These are phyloP conservation scores for Collybiopsis confluens DNA, from an alignment of 768 basidiomycete species.

Conservation along the genomic window DNA sequence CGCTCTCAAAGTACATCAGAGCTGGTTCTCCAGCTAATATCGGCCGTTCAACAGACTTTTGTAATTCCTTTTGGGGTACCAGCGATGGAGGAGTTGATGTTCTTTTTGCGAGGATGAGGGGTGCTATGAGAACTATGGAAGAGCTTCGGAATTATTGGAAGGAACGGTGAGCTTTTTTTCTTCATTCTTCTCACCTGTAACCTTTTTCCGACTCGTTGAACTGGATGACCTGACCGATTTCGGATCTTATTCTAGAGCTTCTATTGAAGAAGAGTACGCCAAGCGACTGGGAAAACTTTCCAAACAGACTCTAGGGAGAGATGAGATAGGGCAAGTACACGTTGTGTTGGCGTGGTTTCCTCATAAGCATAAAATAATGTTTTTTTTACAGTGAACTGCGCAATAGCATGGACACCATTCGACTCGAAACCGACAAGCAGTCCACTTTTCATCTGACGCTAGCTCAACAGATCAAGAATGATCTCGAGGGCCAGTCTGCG, in stretches of 20 bases:
- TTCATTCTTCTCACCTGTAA: too few relatives aligned
- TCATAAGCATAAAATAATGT: too few relatives aligned
- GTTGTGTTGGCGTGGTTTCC: not conserved
- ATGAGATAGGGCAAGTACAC: conserved; percentile 85
- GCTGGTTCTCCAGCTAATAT: conserved; percentile 43
- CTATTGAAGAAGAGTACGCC: conserved; percentile 94
- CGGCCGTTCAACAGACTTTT: conserved; percentile 74
- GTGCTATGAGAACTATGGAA: conserved; percentile 81
- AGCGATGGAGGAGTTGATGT: conserved; percentile 89
- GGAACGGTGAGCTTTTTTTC: conserved; percentile 87
- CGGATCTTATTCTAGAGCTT: conserved; percentile 45
- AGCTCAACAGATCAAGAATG: conserved; percentile 68
- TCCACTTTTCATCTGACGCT: conserved; percentile 68
- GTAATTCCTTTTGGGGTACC: conserved; percentile 94
- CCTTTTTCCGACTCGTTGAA: too few relatives aligned
- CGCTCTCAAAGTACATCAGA: conserved; percentile 66
- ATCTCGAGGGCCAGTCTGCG: conserved; percentile 63
- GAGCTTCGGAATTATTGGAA: conserved; percentile 89
- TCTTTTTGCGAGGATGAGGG: conserved; percentile 84
- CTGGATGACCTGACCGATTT: not conserved
- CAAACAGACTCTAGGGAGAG: conserved; percentile 71
- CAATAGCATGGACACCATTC: conserved; percentile 73
- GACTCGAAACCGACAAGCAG: conserved; percentile 81
- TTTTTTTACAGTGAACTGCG: conserved; percentile 79
- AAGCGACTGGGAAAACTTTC: conserved; percentile 78